Percentiles rank a stretch among this genome's conserved stretches.
These are phyloP conservation scores for Fraxinus baroniana DNA, from an alignment of 305 asterid genomes.

Conservation along the genomic window DNA sequence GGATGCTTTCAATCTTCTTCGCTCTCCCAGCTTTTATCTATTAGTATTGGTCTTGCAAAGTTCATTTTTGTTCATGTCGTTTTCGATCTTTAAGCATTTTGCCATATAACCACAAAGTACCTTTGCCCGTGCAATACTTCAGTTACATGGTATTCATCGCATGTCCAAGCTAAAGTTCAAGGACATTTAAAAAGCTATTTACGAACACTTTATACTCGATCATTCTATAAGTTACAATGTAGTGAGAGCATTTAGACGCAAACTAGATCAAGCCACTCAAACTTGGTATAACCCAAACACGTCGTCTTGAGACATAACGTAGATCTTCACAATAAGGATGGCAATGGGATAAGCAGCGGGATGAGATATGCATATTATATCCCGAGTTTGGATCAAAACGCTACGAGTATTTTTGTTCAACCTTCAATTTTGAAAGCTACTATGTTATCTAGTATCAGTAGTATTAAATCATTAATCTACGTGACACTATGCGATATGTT, in stretches of 20 bases:
- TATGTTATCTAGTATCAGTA: not conserved
- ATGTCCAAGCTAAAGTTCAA: not conserved
- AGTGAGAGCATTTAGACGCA: not conserved
- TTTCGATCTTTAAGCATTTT: not conserved
- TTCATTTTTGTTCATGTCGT: not conserved
- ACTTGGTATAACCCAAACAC: not conserved
- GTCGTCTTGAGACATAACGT: not conserved
- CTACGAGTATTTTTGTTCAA: not conserved
- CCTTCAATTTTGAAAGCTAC: not conserved
- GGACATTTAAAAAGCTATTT: not conserved
- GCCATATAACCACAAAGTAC: not conserved
- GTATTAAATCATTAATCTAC: not conserved
- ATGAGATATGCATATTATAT: not conserved
- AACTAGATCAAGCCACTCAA: not conserved
- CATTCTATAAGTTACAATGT: not conserved
- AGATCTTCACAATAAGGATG: not conserved
- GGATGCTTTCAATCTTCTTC: not conserved
- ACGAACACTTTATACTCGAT: not conserved
- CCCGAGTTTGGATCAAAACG: not conserved
- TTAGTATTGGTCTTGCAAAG: not conserved
- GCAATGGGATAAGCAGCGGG: not conserved
- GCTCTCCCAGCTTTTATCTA: not conserved
- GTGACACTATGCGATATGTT: not conserved
- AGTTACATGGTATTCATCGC: not conserved
- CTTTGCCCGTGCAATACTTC: not conserved